Base-by-base conservation (phyloP, 495 filamentous ascomycete genomes). In the Choiromyces venosus region DNA sequence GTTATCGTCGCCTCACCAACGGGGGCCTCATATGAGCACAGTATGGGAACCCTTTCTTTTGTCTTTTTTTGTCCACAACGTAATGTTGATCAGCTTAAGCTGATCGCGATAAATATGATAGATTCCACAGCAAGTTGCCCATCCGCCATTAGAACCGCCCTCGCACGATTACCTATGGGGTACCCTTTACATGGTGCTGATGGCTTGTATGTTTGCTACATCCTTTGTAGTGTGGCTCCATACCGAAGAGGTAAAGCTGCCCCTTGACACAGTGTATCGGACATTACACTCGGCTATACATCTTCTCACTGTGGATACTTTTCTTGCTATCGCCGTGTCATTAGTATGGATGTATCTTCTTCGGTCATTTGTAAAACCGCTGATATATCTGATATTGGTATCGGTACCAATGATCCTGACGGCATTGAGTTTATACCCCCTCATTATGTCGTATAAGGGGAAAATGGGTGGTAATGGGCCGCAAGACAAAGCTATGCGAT, bases 401-500 rank as follows among this genome's bases (percentile, higher is more conserved):
- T 90, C 90, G 21, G 95, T 97, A 29, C 95, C 95, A 3, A 83
- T 93, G 70, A 89, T 97, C 35, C 85, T 97, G 67, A 88, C 92
- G 76, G 92, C 92, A 0, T 96, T 97, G 81, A 93, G 91, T 33
- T 82, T 98, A 29, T 98, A 97, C 82, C 91, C 95, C 4, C 89
- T 99, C 75, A 88, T 97, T 72, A 91, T 92, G 70, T 97, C 93
- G 82, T 98, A 91, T 83, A 89, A 92, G 81, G 90, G 92, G 21
- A 80, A 84, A 65, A 89, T 86, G 82, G 85, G 91, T 73, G 92
- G 91, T 56, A 81, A 86, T 21, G 91, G 88, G 76, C 68, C 93
- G 44, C 95, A 99, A 82, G 95, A 97, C 79, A 89, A 87, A 73
- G 89, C 88, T 1, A 98, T 99, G 94, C 88, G 95, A 67, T 97